Percentiles rank a stretch among this genome's conserved stretches.
These are phyloP conservation scores for Gastrolobium villosum DNA, from an alignment of 306 rosid species.

Conservation along the genomic window DNA sequence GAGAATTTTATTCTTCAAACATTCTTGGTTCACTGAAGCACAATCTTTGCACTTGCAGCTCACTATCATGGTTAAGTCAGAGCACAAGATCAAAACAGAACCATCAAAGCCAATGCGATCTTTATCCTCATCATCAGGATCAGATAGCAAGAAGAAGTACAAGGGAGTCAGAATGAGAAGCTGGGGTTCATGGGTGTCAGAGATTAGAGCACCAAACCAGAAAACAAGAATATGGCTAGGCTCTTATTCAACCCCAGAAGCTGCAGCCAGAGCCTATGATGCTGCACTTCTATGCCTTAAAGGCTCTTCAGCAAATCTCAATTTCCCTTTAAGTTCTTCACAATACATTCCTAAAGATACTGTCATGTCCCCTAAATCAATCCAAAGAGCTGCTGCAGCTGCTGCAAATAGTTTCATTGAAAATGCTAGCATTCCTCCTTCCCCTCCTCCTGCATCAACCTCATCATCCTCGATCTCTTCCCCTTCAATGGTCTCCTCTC, in stretches of 20 bases:
- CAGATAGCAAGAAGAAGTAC: constrained; percentile 64
- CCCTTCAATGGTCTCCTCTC: constrained; percentile 56
- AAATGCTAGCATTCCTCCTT: constrained; percentile 41
- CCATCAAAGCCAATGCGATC: constrained; percentile 40
- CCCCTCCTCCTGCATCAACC: constrained; percentile 48
- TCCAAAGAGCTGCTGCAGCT: constrained; percentile 90
- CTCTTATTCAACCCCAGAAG: constrained; percentile 93
- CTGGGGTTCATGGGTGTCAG: constrained; percentile 99
- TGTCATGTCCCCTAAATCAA: constrained; percentile 84
- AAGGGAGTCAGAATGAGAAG: constrained; percentile 99
- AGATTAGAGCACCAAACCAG: constrained; percentile 96
- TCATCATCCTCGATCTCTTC: constrained; percentile 68
- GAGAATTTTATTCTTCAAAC: constrained; percentile 1
- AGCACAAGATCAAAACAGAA: constrained; percentile 59
- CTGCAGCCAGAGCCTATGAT: constrained; percentile 98
- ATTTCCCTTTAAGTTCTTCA: constrained; percentile 68
- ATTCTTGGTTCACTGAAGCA: constrained; percentile 23
- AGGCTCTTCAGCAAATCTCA: constrained; percentile 88
- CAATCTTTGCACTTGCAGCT: constrained; percentile 35
- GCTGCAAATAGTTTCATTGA: constrained; percentile 68
- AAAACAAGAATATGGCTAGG: constrained; percentile 98
- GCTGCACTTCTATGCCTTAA: constrained; percentile 95
- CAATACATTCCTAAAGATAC: constrained; percentile 57
- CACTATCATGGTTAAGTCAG: constrained; percentile 79
- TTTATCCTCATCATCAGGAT: constrained; percentile 2